Base-by-base conservation (phyloP, 1,284 basidiomycete genomes). In the Schizophyllum amplum region DNA sequence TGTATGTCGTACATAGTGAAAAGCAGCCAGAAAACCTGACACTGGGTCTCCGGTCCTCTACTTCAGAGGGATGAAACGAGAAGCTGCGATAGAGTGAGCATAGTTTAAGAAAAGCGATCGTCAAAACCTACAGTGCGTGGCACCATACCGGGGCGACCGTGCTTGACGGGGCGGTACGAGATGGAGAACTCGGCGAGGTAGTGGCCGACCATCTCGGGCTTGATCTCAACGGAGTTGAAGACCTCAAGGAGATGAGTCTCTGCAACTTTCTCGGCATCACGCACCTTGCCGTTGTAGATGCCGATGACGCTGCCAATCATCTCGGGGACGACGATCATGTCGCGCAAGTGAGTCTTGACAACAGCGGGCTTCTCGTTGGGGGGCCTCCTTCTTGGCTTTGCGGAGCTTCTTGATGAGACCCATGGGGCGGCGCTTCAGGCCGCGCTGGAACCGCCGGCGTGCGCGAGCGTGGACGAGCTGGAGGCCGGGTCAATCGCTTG, bases 271-370 rank as follows among this genome's bases (percentile, higher is more conserved):
- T n/a, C n/a, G n/a, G n/a, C n/a, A n/a, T n/a, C n/a, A n/a, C 72
- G 65, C 66, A 92, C 89, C 85, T 95, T 95, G 69, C 94, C 94
- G 72, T 95, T 96, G 89, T 99, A 99, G 72, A 97, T 94, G 66
- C 94, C 94, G 65, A 96, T 86, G 63, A 96, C 91, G 66, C 86
- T 90, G 64, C 96, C 96, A 74, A 99, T 98, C 97, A 99, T 99
- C 82, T 99, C 96, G 58, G 96, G 97, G 62, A 99, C 96, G 73
- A 99, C 88, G 75, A 98, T 95, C 96, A 99, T 99, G 81, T 99
- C 89, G 72, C 96, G 94, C 66, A 99, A 82, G 79, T 99, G 97
- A 57, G 97, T 99, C 86, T 98, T 99, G 72, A 99, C 94, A 66
- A 94, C 91, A 57, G 92, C 84, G 62, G 97, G 97, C 83, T 99